Conservation (phyloP, 208 protist genomes). For the Wallacemonas rigidus region DNA sequence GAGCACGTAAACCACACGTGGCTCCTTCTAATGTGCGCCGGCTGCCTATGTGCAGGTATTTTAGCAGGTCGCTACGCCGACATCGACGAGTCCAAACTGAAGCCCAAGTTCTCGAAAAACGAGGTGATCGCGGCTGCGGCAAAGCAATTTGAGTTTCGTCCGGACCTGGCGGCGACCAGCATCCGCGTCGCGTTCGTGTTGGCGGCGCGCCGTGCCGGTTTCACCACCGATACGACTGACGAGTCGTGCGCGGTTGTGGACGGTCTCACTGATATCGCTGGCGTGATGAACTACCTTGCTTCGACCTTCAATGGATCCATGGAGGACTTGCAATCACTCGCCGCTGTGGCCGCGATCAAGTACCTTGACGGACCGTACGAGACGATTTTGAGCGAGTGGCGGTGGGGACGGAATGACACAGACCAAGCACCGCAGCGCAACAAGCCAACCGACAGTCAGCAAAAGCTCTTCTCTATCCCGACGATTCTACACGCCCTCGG, state of each 20-base stretch:
- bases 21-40: conserved; percentile 80
- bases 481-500: conserved; percentile 66
- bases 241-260: conserved; percentile 79
- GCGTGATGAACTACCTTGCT: conserved; percentile 64
- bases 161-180: conserved; percentile 75
- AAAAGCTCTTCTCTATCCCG: conserved; percentile 43
- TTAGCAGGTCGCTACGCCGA: conserved; percentile 68
- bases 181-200: conserved; percentile 81
- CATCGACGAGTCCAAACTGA: conserved; percentile 76
- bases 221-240: conserved; percentile 56
- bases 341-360: conserved; percentile 71
- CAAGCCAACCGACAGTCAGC: conserved; percentile 25
- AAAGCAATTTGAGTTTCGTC: conserved; percentile 79
- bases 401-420: conserved; percentile 85
- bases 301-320: conserved; percentile 51
- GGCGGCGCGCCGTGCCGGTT: conserved; percentile 75
- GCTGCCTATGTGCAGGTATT: conserved; percentile 71
- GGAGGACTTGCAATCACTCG: conserved; percentile 70
- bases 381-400: conserved; percentile 51
- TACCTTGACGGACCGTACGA: conserved; percentile 72
- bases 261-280: conserved; percentile 73
- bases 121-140: conserved; percentile 53
- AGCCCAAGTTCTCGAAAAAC: conserved; percentile 61
- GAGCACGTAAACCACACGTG: conserved; percentile 85
- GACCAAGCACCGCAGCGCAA: conserved; percentile 57